These are phyloP conservation scores for Nicotiana knightiana DNA, from an alignment of 257 asterid species.

Conservation along the genomic window DNA sequence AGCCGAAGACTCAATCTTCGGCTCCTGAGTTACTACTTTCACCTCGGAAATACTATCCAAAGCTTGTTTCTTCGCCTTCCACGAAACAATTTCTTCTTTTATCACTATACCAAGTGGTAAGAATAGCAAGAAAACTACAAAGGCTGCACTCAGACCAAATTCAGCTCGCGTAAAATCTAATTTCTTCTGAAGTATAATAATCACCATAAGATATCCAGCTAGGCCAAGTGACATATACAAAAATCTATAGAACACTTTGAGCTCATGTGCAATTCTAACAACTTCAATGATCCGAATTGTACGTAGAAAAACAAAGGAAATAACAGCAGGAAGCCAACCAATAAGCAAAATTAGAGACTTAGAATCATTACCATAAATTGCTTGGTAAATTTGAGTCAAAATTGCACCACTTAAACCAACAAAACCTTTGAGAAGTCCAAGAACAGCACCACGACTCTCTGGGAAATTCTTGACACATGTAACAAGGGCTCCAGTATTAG, in stretches of 20 bases:
- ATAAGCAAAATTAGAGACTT: slow-evolving; percentile 27
- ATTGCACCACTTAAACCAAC: slow-evolving; percentile 43
- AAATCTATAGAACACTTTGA: slow-evolving; percentile 26
- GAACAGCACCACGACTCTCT: slow-evolving; percentile 36
- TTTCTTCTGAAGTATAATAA: slow-evolving; percentile 24
- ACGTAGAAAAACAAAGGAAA: slow-evolving; percentile 26
- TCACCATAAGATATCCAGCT: slow-evolving; percentile 34
- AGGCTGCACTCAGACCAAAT: slow-evolving; percentile 11
- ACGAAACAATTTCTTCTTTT: slow-evolving; percentile 19
- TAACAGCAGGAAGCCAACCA: slow-evolving; percentile 33
- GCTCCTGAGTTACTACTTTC: slow-evolving; percentile 24
- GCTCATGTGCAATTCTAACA: slow-evolving; percentile 22
- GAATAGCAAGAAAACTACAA: slow-evolving; percentile 18
- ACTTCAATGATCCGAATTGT: slow-evolving; percentile 28
- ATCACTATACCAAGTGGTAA: slow-evolving; percentile 24
- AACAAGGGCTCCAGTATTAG: slow-evolving; percentile 83
- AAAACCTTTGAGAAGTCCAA: slow-evolving; percentile 37
- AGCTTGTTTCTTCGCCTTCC: slow-evolving; percentile 20
- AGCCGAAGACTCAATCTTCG: not conserved
- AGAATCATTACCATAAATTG: slow-evolving; percentile 25
- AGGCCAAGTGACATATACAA: slow-evolving; percentile 29
- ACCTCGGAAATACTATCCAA: slow-evolving; percentile 21
- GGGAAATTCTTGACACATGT: slow-evolving; percentile 81
- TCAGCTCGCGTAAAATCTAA: slow-evolving; percentile 5
- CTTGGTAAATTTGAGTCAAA: slow-evolving; percentile 25